Base-by-base conservation (phyloP, 2,329 filamentous ascomycete genomes). In the Cladophialophora psammophila region DNA sequence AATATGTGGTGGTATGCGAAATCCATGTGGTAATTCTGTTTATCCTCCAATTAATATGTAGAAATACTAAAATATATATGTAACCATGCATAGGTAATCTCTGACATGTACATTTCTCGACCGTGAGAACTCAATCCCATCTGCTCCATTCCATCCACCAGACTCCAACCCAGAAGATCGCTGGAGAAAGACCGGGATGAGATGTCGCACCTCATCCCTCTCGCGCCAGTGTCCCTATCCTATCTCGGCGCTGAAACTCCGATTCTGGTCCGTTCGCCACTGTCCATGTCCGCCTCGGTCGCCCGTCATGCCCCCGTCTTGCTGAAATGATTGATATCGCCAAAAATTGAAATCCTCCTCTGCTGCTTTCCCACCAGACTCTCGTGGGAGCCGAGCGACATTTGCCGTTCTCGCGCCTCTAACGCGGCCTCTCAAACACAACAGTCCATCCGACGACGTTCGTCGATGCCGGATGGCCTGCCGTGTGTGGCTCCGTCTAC, bases 61-160 rank as follows among this genome's bases (percentile, higher is more conserved):
- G 5, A 9, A 20, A 45, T 18, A 45, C 42, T 3, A 50, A 10
- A 12, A 50, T 10, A 50, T 50, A 18, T 10, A 26, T 48, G 42
- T 26, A 50, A 50, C 45, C 10, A 12, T 50, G 26, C 45, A 26
- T 2, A 26, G 26, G 26, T 26, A 5, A 26, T 50, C 18, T 48
- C 42, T 12, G n/a, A 50, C 45, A 50, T 50, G 18, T 50, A 20
- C 8, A 50, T 50, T 50, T 50, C 26, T 26, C 45, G 45, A 50
- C 45, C 20, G 18, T 7, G 20, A n/a, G 45, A 26, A 50, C 18
- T 50, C 45, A 50, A 13, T 8, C 42, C 5, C 5, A 4, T 20
- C 45, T 50, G 2, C 10, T 26, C 9, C 45, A 5, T 50, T 10
- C 18, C 18, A 12, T n/a, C 6, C 6, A 26, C 45, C 45, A 50